These are phyloP conservation scores for Phytophthora hybrid DNA, from an alignment of 352 stramenopile genomes.

Conservation along the genomic window DNA sequence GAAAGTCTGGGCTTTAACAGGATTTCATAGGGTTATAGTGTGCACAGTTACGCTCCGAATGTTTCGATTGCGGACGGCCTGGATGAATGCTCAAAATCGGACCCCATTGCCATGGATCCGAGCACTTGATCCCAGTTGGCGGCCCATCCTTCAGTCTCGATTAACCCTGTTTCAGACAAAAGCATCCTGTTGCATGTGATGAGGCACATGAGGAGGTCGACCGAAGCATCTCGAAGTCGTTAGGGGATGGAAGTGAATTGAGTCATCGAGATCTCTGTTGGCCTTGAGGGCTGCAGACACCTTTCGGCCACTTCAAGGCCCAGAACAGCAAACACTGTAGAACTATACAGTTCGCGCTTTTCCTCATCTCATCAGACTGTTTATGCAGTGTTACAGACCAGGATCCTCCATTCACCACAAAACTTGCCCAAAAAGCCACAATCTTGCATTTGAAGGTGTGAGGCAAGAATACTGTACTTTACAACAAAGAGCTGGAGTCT, in stretches of 20 bases:
- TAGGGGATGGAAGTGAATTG: neutral
- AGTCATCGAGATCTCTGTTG: neutral
- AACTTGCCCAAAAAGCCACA: conserved; percentile 1
- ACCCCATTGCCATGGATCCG: neutral
- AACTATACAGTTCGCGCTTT: conserved; percentile 28
- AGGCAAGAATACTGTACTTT: neutral
- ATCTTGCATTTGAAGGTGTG: neutral
- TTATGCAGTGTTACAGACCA: conserved; percentile 11
- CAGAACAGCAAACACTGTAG: neutral
- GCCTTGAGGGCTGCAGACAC: neutral
- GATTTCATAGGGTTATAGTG: neutral
- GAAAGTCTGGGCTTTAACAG: conserved; percentile 15
- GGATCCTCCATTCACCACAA: conserved; percentile 4
- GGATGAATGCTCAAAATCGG: conserved; percentile 4
- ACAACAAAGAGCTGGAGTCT: neutral
- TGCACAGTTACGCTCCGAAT: neutral
- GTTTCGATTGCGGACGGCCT: conserved; percentile 6
- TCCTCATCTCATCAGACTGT: conserved; percentile 27
- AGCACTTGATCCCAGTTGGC: neutral
- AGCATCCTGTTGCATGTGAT: conserved; percentile 15
- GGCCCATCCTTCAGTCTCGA: conserved; percentile 18
- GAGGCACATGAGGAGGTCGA: neutral
- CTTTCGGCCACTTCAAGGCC: neutral
- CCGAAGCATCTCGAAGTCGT: conserved; percentile 8
- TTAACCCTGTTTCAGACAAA: conserved; percentile 13